Conservation (phyloP, 73 alveolate species). For the Effrenium voratum region DNA sequence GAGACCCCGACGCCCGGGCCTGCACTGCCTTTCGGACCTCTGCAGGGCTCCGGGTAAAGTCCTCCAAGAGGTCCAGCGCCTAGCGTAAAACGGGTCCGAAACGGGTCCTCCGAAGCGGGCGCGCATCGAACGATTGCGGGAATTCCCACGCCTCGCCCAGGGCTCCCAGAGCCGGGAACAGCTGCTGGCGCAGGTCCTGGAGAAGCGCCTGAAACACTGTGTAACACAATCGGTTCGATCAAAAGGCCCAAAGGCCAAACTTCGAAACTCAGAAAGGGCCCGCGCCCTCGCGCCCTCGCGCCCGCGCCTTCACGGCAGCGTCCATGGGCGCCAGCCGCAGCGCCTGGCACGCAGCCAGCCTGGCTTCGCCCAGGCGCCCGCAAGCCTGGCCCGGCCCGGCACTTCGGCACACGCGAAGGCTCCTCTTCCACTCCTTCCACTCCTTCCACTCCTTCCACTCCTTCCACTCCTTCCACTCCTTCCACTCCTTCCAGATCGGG, state of each 20-base stretch:
- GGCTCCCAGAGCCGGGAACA: background rate
- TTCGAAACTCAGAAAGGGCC: background rate
- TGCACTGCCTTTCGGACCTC: slow-evolving; percentile 48
- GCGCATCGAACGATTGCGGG: background rate
- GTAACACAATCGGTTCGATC: background rate
- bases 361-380: slow-evolving; percentile 80
- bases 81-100: background rate
- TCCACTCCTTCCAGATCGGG: background rate
- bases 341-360: slow-evolving; percentile 57
- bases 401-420: too few relatives aligned
- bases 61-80: slow-evolving; percentile 72
- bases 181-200: slow-evolving; percentile 30
- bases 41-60: background rate
- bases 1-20: background rate
- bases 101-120: background rate
- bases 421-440: background rate
- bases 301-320: background rate
- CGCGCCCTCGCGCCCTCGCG: background rate
- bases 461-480: background rate
- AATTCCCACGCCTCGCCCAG: slow-evolving; percentile 37
- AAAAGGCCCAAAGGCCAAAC: background rate
- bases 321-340: slow-evolving; percentile 59
- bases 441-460: background rate
- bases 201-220: slow-evolving; percentile 7
- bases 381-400: background rate